A percentile compares a stretch with the other conserved stretches of the same genome.
Evolutionary conservation across 345 rosid species (phyloP).

Genomic region (Corymbia maculata): DNA sequence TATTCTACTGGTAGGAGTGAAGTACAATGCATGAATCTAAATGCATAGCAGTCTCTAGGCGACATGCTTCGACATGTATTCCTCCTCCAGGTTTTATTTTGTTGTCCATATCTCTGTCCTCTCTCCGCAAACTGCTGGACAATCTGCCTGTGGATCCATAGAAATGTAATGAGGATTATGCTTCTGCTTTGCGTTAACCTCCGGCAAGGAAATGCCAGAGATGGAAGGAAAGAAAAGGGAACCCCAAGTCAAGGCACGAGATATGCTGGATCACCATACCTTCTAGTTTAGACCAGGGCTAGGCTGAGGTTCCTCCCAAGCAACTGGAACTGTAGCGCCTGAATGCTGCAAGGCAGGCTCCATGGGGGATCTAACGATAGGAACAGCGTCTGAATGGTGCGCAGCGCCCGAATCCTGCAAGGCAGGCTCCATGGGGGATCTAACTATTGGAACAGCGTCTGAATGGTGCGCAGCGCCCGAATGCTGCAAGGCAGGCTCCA

Average conservation of each 20-base stretch:
- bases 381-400: no score
- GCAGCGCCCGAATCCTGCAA: no score
- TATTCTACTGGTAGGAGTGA: neutral
- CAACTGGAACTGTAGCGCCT: fast-evolving
- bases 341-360: neutral
- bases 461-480: no score
- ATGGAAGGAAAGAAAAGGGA: neutral
- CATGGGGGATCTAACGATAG: no score
- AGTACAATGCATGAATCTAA: neutral
- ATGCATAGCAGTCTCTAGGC: neutral
- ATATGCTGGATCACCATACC: neutral
- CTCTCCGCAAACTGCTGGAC: no score
- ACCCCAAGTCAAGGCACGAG: neutral
- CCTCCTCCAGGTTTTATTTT: neutral
- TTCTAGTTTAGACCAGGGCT: neutral
- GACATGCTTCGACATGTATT: neutral
- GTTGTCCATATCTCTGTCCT: neutral
- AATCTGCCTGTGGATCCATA: neutral
- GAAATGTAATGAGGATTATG: neutral
- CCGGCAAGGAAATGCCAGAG: neutral
- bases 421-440: no score
- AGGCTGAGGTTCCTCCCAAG: fast-evolving
- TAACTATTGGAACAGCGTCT: no score
- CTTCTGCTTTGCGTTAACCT: neutral
- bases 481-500: no score